These are phyloP conservation scores for Cladochytrium replicatum DNA, from an alignment of 192 early-diverging fungal genomes.

Conservation along the genomic window DNA sequence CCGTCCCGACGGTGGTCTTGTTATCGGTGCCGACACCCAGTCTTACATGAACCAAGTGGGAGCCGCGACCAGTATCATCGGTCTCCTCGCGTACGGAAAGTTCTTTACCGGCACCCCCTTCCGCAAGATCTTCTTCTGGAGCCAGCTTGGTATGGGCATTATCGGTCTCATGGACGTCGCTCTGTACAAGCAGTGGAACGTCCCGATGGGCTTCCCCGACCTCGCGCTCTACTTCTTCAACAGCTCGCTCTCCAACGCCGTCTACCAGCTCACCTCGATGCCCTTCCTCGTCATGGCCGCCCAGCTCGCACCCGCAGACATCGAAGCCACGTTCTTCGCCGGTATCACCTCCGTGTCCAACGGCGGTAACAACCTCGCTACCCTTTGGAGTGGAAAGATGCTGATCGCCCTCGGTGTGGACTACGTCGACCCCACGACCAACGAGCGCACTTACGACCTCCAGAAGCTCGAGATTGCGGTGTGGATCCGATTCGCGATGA, in stretches of 20 bases:
- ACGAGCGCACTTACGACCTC: no score
- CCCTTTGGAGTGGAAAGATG: conserved; percentile 12
- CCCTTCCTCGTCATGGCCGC: conserved; percentile 21
- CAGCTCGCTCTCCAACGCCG: no score
- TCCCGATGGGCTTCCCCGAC: conserved; percentile 4
- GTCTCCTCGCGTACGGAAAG: conserved; percentile 8
- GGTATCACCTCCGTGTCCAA: conserved; percentile 14
- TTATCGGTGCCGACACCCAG: conserved; percentile 15
- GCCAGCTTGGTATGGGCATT: conserved; percentile 10
- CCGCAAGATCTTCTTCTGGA: conserved; percentile 17
- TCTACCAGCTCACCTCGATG: conserved; percentile 16
- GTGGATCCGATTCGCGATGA: no score
- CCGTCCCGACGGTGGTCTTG: no score
- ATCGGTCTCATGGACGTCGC: conserved; percentile 13
- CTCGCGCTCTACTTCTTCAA: no score
- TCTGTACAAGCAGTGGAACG: conserved; percentile 13
- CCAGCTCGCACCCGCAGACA: conserved; percentile 15
- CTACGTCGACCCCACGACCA: no score
- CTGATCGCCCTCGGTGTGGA: conserved; percentile 2
- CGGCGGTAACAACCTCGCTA: conserved; percentile 16
- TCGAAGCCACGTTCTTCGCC: conserved; percentile 22
- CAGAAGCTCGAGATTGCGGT: no score
- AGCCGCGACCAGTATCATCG: conserved; percentile 5
- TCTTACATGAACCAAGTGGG: conserved; percentile 16
- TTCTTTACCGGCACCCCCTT: conserved; percentile 12